Evolutionary conservation across 192 early-diverging fungal genomes (phyloP).

Genomic region (Podila horticola): DNA sequence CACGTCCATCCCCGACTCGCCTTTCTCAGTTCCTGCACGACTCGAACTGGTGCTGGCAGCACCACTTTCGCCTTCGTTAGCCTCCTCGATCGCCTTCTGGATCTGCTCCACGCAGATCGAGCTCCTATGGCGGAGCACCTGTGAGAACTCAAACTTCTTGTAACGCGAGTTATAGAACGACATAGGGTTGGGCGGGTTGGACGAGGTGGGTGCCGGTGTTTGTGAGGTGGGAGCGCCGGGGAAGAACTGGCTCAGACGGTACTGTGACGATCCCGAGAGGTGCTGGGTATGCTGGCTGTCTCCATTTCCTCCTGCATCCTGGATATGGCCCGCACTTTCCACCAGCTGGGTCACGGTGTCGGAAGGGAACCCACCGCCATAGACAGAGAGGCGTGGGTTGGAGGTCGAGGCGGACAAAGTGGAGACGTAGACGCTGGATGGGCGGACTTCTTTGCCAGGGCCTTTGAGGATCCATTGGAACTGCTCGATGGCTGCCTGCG

Average conservation of each 20-base stretch:
- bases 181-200: slow-evolving; percentile 7
- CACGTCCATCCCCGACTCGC: too few species aligned
- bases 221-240: neutral
- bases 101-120: slow-evolving; percentile 48
- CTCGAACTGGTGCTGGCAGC: neutral
- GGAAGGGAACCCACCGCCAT: slow-evolving; percentile 41
- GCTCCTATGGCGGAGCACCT: slow-evolving; percentile 39
- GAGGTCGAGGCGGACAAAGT: slow-evolving; percentile 4
- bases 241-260: slow-evolving; percentile 41
- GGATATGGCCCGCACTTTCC: slow-evolving; percentile 11
- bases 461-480: slow-evolving; percentile 57
- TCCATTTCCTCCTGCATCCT: neutral
- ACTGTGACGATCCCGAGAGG: slow-evolving; percentile 21
- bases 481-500: slow-evolving; percentile 54
- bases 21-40: too few species aligned
- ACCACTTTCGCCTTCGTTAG: slow-evolving; percentile 2
- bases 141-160: slow-evolving; percentile 56
- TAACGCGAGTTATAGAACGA: slow-evolving; percentile 47
- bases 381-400: slow-evolving; percentile 44
- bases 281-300: slow-evolving; percentile 8
- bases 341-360: slow-evolving; percentile 39
- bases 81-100: slow-evolving; percentile 10
- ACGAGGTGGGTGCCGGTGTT: slow-evolving; percentile 8
- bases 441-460: slow-evolving; percentile 35
- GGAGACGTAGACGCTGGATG: slow-evolving; percentile 18